Base-by-base conservation (phyloP, 208 protist species). In the Acanthamoeba triangularis region DNA sequence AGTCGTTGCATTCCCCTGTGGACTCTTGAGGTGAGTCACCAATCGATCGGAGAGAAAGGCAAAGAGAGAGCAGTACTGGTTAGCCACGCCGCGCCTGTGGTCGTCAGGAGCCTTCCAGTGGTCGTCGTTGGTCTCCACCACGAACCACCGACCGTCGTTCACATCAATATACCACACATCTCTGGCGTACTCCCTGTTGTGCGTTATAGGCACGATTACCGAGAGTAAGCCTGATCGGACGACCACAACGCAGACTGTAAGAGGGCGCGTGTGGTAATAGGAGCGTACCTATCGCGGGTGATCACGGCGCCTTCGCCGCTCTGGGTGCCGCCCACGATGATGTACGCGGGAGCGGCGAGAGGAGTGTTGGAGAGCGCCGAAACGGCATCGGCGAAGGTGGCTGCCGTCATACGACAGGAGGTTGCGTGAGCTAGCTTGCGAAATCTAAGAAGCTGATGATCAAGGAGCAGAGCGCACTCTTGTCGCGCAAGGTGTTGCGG, bases 91-190 rank as follows among this genome's bases (percentile, higher is more conserved):
- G 52, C 78, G 78, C 52, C 78, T 56, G 28, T 20, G 3, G 44
- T 87, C 78, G 18, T 61, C 78, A 14, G 78, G 78, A 4, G 78
- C 18, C 52, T 63, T 61, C 78, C 78, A 87, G 52, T 87, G 78
- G 47, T 87, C 78, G 20, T 63, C 18, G 78, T 87, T 87, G 41
- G 78, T 87, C 37, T 87, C 47, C n/a, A 61, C 78, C 78, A 63
- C 78, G 49, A 87, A 87, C 78, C 78, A 87, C 33, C 78, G 78
- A 33, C 47, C 78, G 47, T 87, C 33, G 30, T 87, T 37, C 23
- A 87, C 78, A 25, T 61, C 33, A 47, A 87, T 87, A n/a, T 87
- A 87, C 78, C 78, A 87, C 16, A 87, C 49, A 23, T 87, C 52
- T 3, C 78, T 6, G 18, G 78, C 78, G 14, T 37, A 87, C 78